Conservation (phyloP, 106 monocot genomes). For the Dioscorea zingiberensis region DNA sequence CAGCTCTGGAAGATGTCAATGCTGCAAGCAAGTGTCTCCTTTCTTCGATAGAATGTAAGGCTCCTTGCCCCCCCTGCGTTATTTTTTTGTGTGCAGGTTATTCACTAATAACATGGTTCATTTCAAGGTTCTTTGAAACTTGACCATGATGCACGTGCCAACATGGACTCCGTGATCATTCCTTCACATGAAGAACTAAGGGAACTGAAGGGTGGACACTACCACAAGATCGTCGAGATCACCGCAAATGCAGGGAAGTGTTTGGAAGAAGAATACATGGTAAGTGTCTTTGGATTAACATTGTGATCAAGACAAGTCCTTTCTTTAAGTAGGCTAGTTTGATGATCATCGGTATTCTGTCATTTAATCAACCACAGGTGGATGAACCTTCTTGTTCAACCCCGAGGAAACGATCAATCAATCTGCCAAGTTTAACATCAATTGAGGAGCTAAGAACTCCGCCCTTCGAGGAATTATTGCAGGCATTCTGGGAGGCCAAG, state of each 20-base stretch:
- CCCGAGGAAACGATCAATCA: conserved; percentile 24
- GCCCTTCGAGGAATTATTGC: conserved; percentile 38
- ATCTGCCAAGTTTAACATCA: conserved; percentile 20
- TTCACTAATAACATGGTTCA: too few species aligned
- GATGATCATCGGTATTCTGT: background rate
- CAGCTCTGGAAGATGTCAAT: conserved; percentile 44
- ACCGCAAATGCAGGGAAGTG: conserved; percentile 29
- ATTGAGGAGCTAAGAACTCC: conserved; percentile 39
- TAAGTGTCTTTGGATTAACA: conserved; percentile 9
- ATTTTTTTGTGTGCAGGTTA: too few species aligned
- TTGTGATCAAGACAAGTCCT: too few species aligned
- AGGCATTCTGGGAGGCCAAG: conserved; percentile 29
- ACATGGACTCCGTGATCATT: conserved; percentile 16
- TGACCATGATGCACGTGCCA: conserved; percentile 48
- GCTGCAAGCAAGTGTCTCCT: conserved; percentile 35
- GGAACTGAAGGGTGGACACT: conserved; percentile 29
- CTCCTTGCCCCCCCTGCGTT: background rate
- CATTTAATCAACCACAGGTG: conserved; percentile 16
- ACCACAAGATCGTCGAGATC: conserved; percentile 28
- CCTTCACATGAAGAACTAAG: conserved; percentile 24
- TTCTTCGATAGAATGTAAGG: conserved; percentile 64
- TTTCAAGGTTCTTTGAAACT: conserved; percentile 61
- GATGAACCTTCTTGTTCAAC: conserved; percentile 44
- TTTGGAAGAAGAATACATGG: conserved; percentile 29
- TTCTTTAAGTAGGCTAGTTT: background rate